Evolutionary conservation across 2,329 filamentous ascomycete genomes (phyloP).

Genomic region (Penicillium sp.): DNA sequence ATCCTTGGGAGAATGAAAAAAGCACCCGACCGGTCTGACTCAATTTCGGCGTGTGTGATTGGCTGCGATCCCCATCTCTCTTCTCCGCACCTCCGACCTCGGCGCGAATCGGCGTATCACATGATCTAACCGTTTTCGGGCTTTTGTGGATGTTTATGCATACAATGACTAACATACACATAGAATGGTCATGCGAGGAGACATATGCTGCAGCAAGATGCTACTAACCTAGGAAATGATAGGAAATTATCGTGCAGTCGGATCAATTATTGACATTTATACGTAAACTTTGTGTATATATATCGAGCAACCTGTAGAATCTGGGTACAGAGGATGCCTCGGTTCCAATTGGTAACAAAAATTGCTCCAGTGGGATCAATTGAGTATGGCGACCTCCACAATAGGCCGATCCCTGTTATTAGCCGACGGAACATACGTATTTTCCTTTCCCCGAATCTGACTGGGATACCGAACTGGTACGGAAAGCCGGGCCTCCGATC

Average conservation of each 20-base stretch:
- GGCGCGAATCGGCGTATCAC: conserved; percentile 19
- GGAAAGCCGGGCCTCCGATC: not conserved
- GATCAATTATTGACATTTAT: too few relatives aligned
- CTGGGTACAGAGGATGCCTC: too few relatives aligned
- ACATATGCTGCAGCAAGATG: not conserved
- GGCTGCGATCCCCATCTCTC: conserved; percentile 7
- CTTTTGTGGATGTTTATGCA: not conserved
- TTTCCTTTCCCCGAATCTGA: conserved; percentile 3
- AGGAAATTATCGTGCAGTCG: too few relatives aligned
- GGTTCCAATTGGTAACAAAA: not conserved
- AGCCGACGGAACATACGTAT: conserved; percentile 1
- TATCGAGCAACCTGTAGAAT: too few relatives aligned
- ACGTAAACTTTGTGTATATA: too few relatives aligned
- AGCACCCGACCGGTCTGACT: conserved; percentile 21
- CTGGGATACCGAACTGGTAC: not conserved
- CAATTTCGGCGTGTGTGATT: conserved; percentile 30
- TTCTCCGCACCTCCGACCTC: conserved; percentile 31
- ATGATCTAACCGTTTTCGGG: conserved; percentile 14
- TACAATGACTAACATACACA: not conserved
- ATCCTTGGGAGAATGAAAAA: conserved; percentile 23
- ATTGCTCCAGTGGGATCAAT: not conserved
- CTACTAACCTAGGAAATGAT: not conserved
- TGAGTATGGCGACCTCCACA: not conserved
- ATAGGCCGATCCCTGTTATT: not conserved
- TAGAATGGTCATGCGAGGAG: not conserved